A percentile compares a stretch with the other conserved stretches of the same genome.
phyloP scores from a whole-genome alignment of 441 rosid species.

The Eruca vesicaria region DNA sequence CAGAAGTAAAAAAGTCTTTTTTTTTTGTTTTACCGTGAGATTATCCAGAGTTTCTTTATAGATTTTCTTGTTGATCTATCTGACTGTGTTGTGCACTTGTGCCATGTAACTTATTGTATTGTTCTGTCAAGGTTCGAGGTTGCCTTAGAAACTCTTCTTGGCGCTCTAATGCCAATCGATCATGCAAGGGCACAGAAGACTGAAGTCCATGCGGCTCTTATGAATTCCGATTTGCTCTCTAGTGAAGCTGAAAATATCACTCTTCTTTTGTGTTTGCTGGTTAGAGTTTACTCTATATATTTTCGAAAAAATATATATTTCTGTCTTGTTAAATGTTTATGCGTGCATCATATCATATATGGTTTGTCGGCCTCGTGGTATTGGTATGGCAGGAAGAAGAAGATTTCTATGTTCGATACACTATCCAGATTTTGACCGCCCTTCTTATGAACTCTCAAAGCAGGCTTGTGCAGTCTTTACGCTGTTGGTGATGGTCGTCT shows the following conservation, averaged over 20 bases:
- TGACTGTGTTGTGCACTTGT: neutral
- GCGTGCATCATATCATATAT: neutral
- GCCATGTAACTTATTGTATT: conserved; percentile 1
- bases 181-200: conserved; percentile 69
- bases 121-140: conserved; percentile 69
- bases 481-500: conserved; percentile 46
- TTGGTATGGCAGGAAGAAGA: conserved; percentile 77
- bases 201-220: conserved; percentile 85
- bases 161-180: conserved; percentile 85
- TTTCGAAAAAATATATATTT: neutral
- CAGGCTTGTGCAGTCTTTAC: conserved; percentile 54
- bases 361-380: conserved; percentile 15
- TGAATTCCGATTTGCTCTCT: conserved; percentile 95
- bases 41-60: neutral
- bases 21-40: conserved; percentile 13
- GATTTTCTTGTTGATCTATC: conserved; percentile 1
- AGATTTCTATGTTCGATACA: conserved; percentile 91
- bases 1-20: neutral
- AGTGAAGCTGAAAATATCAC: conserved; percentile 92
- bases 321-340: neutral
- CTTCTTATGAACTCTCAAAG: conserved; percentile 87
- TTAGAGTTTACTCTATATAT: conserved; percentile 30
- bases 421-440: conserved; percentile 92
- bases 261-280: conserved; percentile 90
- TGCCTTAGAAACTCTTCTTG: conserved; percentile 89